Evolutionary conservation across 2,329 filamentous ascomycete genomes (phyloP).

Genomic region (Pseudogymnoascus sp.): DNA sequence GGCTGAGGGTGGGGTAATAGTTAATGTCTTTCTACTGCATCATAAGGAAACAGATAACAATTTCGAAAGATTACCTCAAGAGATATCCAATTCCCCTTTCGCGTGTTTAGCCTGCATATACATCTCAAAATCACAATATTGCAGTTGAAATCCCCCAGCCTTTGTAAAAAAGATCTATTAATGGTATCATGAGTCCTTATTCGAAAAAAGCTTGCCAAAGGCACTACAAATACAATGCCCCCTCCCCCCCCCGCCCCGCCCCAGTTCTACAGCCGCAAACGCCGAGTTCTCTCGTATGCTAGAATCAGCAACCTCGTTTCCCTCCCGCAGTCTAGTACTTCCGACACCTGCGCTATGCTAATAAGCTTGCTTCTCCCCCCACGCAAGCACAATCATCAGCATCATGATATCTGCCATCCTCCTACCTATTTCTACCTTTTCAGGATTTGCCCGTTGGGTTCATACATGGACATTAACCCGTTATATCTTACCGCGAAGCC

Average conservation of each 20-base stretch:
- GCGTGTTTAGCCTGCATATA: not conserved
- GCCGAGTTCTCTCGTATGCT: slow-evolving; percentile 1
- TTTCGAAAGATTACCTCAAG: not conserved
- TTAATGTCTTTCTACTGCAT: slow-evolving; percentile 3
- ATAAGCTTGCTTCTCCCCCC: not conserved
- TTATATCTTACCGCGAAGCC: not conserved
- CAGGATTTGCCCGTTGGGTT: not conserved
- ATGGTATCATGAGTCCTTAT: not conserved
- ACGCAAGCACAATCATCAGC: slow-evolving; percentile 1
- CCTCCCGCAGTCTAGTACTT: not conserved
- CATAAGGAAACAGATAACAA: slow-evolving; percentile 1
- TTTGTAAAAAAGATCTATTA: not conserved
- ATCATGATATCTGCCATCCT: not conserved
- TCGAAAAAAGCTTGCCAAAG: not conserved
- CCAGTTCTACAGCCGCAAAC: not conserved
- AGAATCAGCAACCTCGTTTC: not conserved
- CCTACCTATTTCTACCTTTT: not conserved
- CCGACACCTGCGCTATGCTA: not conserved
- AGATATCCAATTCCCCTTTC: not conserved
- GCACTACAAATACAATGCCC: slow-evolving; percentile 1
- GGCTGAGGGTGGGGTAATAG: not conserved
- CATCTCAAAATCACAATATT: not conserved
- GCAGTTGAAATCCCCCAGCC: not conserved
- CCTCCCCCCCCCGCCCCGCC: not conserved
- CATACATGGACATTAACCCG: not conserved